phyloP scores from a whole-genome alignment of 371 early-diverging fungal genomes.

The Entomophthora muscae region DNA sequence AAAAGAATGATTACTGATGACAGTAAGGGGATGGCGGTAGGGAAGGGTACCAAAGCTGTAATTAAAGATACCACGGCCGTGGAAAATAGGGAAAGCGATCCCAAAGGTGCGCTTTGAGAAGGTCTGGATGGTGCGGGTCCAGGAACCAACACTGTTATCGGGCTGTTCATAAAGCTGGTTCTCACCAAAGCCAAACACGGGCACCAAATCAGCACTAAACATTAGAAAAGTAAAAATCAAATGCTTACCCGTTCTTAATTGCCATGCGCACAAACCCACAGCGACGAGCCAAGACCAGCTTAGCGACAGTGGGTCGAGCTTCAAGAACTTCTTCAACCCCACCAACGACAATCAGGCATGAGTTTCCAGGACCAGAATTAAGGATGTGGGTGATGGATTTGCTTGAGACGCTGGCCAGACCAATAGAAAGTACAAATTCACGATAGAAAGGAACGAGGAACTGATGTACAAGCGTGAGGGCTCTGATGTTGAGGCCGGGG shows the following conservation, averaged over 20 bases:
- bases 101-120: slow-evolving; percentile 34
- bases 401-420: slow-evolving; percentile 49
- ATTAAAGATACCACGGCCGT: slow-evolving; percentile 51
- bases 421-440: slow-evolving; percentile 43
- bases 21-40: slow-evolving; percentile 24
- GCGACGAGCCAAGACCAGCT: slow-evolving; percentile 44
- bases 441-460: slow-evolving; percentile 52
- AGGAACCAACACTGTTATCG: slow-evolving; percentile 28
- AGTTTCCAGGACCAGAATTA: slow-evolving; percentile 45
- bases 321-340: slow-evolving; percentile 53
- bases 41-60: slow-evolving; percentile 39
- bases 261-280: too few species aligned
- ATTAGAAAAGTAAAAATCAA: too few species aligned
- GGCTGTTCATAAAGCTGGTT: slow-evolving; percentile 58
- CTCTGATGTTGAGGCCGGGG: too few species aligned
- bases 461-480: slow-evolving; percentile 35
- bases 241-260: too few species aligned
- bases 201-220: too few species aligned
- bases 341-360: slow-evolving; percentile 52
- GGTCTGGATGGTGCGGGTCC: slow-evolving; percentile 38
- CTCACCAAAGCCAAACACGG: too few species aligned
- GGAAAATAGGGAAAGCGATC: slow-evolving; percentile 49
- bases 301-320: slow-evolving; percentile 35
- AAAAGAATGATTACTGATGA: too few species aligned
- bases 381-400: slow-evolving; percentile 50